Evolutionary conservation across 2,329 filamentous ascomycete genomes (phyloP).

Genomic region (Clarireedia paspali): DNA sequence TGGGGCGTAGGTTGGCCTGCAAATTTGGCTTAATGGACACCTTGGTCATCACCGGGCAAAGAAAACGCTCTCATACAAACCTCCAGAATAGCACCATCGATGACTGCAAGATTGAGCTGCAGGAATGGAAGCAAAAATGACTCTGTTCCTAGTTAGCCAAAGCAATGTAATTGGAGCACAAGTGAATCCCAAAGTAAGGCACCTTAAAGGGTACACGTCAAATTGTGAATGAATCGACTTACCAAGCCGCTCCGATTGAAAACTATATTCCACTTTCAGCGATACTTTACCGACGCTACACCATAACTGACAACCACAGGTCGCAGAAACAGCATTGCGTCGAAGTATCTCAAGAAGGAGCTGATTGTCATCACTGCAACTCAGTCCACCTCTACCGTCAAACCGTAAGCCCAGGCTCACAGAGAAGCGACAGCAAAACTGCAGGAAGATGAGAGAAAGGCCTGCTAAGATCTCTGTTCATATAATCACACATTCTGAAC

Average conservation of each 20-base stretch:
- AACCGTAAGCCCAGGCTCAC: not conserved
- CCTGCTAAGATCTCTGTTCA: slow-evolving; percentile 34
- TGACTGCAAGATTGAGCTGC: slow-evolving; percentile 6
- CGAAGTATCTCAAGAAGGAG: slow-evolving; percentile 25
- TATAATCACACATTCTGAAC: slow-evolving; percentile 27
- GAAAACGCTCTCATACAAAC: slow-evolving; percentile 11
- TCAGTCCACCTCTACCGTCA: slow-evolving; percentile 2
- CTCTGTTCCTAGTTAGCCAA: slow-evolving; percentile 14
- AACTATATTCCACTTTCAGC: slow-evolving; percentile 30
- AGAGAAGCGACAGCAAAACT: slow-evolving; percentile 6
- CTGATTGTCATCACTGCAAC: slow-evolving; percentile 27
- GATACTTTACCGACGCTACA: slow-evolving; percentile 9
- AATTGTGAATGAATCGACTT: slow-evolving; percentile 9
- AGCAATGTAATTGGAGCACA: not conserved
- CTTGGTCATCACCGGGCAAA: slow-evolving; percentile 31
- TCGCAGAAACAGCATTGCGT: slow-evolving; percentile 13
- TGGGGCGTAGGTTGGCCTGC: slow-evolving; percentile 29
- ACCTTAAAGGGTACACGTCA: not conserved
- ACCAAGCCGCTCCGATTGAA: slow-evolving; percentile 32
- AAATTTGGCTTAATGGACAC: slow-evolving; percentile 33
- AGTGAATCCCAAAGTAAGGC: not conserved
- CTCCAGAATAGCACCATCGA: slow-evolving; percentile 9
- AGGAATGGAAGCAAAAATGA: slow-evolving; percentile 5
- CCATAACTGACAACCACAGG: slow-evolving; percentile 14
- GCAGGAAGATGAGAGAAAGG: slow-evolving; percentile 3